Evolutionary conservation across 352 stramenopile species (phyloP).

Genomic region (Phytophthora sansomeana): DNA sequence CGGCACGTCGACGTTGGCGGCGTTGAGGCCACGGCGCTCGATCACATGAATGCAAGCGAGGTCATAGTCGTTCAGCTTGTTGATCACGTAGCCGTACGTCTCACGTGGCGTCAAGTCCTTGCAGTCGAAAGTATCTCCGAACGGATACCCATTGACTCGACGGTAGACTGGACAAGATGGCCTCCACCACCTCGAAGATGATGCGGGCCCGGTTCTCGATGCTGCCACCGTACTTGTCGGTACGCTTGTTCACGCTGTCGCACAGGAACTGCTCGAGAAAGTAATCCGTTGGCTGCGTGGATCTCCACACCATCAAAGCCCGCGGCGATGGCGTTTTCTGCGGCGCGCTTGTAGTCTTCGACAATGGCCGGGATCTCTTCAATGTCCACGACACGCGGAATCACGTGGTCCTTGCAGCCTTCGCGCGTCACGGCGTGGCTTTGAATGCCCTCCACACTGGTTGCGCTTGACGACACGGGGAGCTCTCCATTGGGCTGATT

Average conservation of each 20-base stretch:
- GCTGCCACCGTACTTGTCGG: conserved; percentile 82
- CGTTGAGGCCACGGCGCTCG: conserved; percentile 42
- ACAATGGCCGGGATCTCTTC: conserved; percentile 75
- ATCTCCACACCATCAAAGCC: too few species aligned
- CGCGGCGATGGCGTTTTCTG: conserved; percentile 64
- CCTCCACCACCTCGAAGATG: too few species aligned
- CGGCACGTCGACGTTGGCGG: conserved; percentile 23
- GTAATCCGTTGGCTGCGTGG: too few species aligned
- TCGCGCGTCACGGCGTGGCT: conserved; percentile 12
- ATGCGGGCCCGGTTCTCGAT: conserved; percentile 79
- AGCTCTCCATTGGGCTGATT: conserved; percentile 23
- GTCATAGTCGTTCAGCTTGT: too few species aligned
- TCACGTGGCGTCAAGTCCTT: conserved; percentile 38
- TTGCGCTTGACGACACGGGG: too few species aligned
- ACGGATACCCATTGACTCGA: conserved; percentile 33
- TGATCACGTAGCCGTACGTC: conserved; percentile 43
- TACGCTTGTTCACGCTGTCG: conserved; percentile 77
- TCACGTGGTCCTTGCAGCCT: conserved; percentile 45
- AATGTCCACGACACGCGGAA: conserved; percentile 59
- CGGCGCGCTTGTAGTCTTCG: conserved; percentile 68
- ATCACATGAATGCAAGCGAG: conserved; percentile 57
- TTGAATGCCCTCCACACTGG: conserved; percentile 5
- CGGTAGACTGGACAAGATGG: conserved; percentile 22
- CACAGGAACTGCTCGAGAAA: too few species aligned
- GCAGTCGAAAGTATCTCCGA: conserved; percentile 40